Evolutionary conservation across 2,329 filamentous ascomycete species (phyloP).

Genomic region (Sarocladiaceae sp.): DNA sequence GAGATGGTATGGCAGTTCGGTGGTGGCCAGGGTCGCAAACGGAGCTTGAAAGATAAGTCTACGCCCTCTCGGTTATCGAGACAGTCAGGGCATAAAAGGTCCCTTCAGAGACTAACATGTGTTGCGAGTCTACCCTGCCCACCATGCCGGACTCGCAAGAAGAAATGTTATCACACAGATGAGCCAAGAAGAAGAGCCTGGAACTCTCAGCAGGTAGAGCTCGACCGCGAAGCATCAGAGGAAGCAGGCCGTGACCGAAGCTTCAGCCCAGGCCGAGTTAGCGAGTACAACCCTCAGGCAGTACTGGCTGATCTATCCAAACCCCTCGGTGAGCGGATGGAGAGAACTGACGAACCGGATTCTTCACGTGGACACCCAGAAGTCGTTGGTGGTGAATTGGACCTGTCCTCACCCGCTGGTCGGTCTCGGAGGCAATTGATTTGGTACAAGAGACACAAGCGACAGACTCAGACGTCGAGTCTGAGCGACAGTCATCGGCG

Average conservation of each 20-base stretch:
- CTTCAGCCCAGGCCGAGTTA: slow-evolving; percentile 12
- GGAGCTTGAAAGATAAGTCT: slow-evolving; percentile 13
- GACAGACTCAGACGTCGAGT: background rate
- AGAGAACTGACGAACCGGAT: background rate
- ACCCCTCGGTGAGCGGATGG: background rate
- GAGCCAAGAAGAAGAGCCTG: background rate
- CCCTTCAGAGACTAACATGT: slow-evolving; percentile 2
- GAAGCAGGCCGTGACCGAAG: slow-evolving; percentile 10
- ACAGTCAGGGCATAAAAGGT: no score
- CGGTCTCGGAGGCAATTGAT: slow-evolving; percentile 8
- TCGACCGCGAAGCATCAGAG: background rate
- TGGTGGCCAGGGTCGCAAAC: slow-evolving; percentile 9
- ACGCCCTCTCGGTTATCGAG: background rate
- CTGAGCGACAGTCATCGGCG: slow-evolving; percentile 12
- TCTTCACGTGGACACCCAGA: background rate
- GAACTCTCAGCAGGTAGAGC: no score
- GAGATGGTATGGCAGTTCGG: slow-evolving; percentile 13
- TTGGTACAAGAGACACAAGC: slow-evolving; percentile 16
- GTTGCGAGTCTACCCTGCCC: slow-evolving; percentile 12
- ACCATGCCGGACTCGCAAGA: slow-evolving; percentile 15
- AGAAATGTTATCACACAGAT: slow-evolving; percentile 15
- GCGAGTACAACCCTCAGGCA: slow-evolving; percentile 17
- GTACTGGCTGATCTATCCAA: slow-evolving; percentile 15
- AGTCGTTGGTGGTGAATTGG: no score
- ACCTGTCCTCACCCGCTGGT: background rate